Evolutionary conservation across 306 rosid genomes (phyloP), one percentile per base, ranked within the genome.

Genomic region (Vachellia pachyceras): DNA sequence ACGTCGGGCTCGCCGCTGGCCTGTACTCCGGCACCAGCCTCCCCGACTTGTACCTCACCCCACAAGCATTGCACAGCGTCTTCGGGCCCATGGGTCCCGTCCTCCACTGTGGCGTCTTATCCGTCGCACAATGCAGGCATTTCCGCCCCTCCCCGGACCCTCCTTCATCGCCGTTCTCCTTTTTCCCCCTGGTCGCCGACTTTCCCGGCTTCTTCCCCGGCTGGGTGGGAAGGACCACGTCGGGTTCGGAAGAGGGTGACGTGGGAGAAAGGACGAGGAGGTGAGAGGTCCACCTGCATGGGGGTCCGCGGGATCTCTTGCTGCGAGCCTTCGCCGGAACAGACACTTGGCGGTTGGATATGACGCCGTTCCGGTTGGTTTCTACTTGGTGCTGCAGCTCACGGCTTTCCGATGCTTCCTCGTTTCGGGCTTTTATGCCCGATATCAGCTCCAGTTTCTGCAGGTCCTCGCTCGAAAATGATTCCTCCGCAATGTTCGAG

Each of bases 1-100:
- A 96, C 0, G 99, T 96, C 10, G 98, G 99, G 85, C 99, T 96
- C 1, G 99, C 88, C 0, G 99, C 98, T 0, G 99, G 99, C 44
- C 99, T 84, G 69, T 93, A 93, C 78, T 96, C 99, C 1, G 98
- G 97, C 49, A 95, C 99, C 0, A 94, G 76, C 44, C 98, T 77
- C 0, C 98, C 98, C 0, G 98, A 94, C 75, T 94, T 94, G 80
- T 89, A 94, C 47, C 98, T 84, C 14, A 94, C 98, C 2, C 98
- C 98, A 11, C 98, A 94, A 0, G 98, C 98, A 3, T 94, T 94
- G 72, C 98, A 94, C 0, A 94, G 83, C 1, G 97, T 94, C 33
- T 94, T 94, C 0, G 98, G 98, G 1, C 98, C 98, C 87, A 88
- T 69, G 0, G 98, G 98, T 5, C 98, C 98, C 0, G 98, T 94